Percentiles rank a stretch among this genome's conserved stretches.
Conservation (phyloP, 352 stramenopile genomes). For the Phytophthora multivora region DNA sequence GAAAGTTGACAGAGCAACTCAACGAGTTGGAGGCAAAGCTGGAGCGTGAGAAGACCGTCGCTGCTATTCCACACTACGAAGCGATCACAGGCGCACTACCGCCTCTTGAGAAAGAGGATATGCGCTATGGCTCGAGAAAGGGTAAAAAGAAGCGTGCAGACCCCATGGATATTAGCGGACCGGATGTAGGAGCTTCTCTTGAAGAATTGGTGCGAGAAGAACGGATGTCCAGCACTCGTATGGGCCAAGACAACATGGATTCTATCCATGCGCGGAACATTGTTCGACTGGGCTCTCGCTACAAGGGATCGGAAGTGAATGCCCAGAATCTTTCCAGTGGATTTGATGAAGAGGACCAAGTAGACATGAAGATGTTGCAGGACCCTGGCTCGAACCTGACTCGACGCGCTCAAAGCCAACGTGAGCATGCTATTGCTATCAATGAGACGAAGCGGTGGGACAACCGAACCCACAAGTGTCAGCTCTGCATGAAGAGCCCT, state of each 20-base stretch:
- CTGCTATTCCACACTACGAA: slow-evolving; percentile 64
- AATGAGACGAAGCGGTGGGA: slow-evolving; percentile 76
- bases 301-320: slow-evolving; percentile 73
- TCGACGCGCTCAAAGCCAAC: slow-evolving; percentile 57
- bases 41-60: slow-evolving; percentile 43
- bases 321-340: slow-evolving; percentile 68
- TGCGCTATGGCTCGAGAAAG: slow-evolving; percentile 59
- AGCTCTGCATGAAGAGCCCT: slow-evolving; percentile 68
- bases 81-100: slow-evolving; percentile 60
- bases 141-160: slow-evolving; percentile 64
- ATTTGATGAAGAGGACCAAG: slow-evolving; percentile 83
- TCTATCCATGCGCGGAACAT: slow-evolving; percentile 73
- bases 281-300: slow-evolving; percentile 69
- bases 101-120: slow-evolving; percentile 72
- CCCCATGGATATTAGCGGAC: slow-evolving; percentile 10
- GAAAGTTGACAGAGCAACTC: slow-evolving; percentile 73
- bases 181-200: slow-evolving; percentile 47
- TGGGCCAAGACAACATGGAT: slow-evolving; percentile 71
- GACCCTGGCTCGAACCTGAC: slow-evolving; percentile 56
- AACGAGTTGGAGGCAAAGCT: slow-evolving; percentile 79
- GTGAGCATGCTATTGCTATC: slow-evolving; percentile 54
- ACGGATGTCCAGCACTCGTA: slow-evolving; percentile 52
- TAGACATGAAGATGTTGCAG: slow-evolving; percentile 70
- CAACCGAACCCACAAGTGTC: slow-evolving; percentile 66
- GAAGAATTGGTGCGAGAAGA: slow-evolving; percentile 84